A percentile compares a stretch with the other conserved stretches of the same genome.
Conservation (phyloP, 257 asterid species). For the Gentiana straminea region DNA sequence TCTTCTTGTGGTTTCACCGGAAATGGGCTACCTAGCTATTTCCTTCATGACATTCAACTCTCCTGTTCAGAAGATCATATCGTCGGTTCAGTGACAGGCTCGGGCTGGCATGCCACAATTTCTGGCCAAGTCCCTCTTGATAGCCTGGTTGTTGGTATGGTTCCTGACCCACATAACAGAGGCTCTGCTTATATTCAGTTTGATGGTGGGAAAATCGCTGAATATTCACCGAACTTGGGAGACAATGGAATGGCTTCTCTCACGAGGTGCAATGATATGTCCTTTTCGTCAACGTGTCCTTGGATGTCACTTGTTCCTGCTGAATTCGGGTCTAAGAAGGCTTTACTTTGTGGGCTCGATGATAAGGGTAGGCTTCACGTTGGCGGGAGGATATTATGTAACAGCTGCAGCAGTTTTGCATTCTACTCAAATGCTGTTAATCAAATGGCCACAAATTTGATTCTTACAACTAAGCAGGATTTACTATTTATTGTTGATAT, state of each 20-base stretch:
- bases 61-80: conserved; percentile 53
- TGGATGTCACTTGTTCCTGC: conserved; percentile 58
- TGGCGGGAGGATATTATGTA: conserved; percentile 55
- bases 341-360: conserved; percentile 80
- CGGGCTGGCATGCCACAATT: conserved; percentile 70
- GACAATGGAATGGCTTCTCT: conserved; percentile 28
- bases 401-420: conserved; percentile 77
- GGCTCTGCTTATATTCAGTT: conserved; percentile 65
- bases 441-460: conserved; percentile 55
- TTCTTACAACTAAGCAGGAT: conserved; percentile 80
- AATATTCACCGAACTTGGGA: conserved; percentile 48
- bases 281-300: conserved; percentile 62
- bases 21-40: conserved; percentile 34
- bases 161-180: conserved; percentile 30
- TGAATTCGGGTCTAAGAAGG: conserved; percentile 29
- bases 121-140: conserved; percentile 45
- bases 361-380: conserved; percentile 58
- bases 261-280: conserved; percentile 51
- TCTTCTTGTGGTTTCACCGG: conserved; percentile 20
- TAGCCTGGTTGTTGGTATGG: conserved; percentile 44
- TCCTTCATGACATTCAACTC: conserved; percentile 63
- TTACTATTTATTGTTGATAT: conserved; percentile 66
- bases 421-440: conserved; percentile 74
- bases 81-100: conserved; percentile 60
- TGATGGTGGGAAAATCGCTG: conserved; percentile 68